phyloP scores from a whole-genome alignment of 768 basidiomycete genomes.

The Kwoniella sp. region DNA sequence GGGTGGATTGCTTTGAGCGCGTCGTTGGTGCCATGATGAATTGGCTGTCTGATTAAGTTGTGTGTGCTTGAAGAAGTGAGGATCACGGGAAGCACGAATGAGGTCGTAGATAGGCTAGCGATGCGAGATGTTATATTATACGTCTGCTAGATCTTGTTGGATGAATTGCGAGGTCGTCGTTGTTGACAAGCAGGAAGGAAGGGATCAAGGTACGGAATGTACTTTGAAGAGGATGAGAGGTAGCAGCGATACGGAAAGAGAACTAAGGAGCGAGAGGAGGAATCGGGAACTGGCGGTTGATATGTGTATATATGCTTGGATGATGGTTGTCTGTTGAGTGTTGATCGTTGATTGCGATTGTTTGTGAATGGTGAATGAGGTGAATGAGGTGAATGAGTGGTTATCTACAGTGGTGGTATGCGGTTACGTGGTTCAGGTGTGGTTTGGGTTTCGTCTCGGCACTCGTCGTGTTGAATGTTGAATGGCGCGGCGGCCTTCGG shows the following conservation, averaged over 20 bases:
- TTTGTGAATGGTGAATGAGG: conserved; percentile 1
- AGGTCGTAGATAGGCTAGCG: no score
- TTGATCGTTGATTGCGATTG: no score
- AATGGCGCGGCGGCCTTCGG: no score
- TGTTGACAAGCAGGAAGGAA: no score
- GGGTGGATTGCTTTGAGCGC: conserved; percentile 39
- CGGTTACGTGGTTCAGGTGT: conserved; percentile 17
- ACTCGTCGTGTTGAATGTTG: background rate
- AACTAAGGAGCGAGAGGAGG: background rate
- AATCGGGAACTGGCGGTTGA: background rate
- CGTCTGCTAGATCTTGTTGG: no score
- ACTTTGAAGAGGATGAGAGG: no score
- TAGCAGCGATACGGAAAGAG: no score
- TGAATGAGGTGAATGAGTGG: background rate
- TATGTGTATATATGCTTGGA: background rate
- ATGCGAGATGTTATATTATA: no score
- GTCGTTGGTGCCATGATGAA: conserved; percentile 37
- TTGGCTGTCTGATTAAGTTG: no score
- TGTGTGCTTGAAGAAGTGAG: background rate
- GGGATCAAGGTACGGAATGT: background rate
- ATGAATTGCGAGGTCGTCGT: no score
- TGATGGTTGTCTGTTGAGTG: background rate
- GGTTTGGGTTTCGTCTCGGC: background rate
- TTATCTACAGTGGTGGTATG: no score
- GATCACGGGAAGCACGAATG: no score